Conservation (phyloP, 2,329 filamentous ascomycete species). For the Colletotrichum gigasporum region DNA sequence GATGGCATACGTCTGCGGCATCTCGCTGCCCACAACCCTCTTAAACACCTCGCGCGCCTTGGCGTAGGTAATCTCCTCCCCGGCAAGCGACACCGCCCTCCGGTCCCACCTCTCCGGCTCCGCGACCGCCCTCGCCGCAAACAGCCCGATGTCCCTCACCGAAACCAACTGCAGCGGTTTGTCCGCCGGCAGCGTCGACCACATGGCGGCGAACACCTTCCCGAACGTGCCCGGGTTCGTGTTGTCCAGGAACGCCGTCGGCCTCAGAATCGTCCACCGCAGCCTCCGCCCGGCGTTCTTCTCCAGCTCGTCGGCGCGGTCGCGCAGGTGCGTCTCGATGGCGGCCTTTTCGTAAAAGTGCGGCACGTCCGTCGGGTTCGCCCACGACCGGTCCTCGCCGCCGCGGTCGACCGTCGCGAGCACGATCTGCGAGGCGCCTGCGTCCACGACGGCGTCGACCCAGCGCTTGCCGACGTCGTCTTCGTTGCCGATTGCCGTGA, state of each 20-base stretch:
- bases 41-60: slow-evolving; percentile 25
- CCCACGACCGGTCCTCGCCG: slow-evolving; percentile 37
- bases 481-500: slow-evolving; percentile 39
- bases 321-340: slow-evolving; percentile 32
- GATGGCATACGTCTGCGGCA: slow-evolving; percentile 27
- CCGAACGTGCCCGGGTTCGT: slow-evolving; percentile 39
- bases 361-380: slow-evolving; percentile 35
- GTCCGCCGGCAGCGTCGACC: slow-evolving; percentile 37
- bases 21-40: slow-evolving; percentile 20
- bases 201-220: slow-evolving; percentile 38
- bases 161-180: slow-evolving; percentile 38
- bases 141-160: slow-evolving; percentile 38
- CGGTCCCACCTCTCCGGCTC: slow-evolving; percentile 32
- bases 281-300: not conserved
- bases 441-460: slow-evolving; percentile 38
- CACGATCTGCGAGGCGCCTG: slow-evolving; percentile 56
- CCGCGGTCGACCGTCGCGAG: slow-evolving; percentile 38
- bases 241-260: slow-evolving; percentile 41
- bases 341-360: slow-evolving; percentile 36
- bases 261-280: slow-evolving; percentile 39
- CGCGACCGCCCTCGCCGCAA: slow-evolving; percentile 29
- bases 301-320: slow-evolving; percentile 17
- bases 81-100: slow-evolving; percentile 29
- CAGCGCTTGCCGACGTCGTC: slow-evolving; percentile 37
- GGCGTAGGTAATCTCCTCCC: slow-evolving; percentile 31